phyloP scores from a whole-genome alignment of 805 yeast species.

The Wickerhamomyces bisporus region DNA sequence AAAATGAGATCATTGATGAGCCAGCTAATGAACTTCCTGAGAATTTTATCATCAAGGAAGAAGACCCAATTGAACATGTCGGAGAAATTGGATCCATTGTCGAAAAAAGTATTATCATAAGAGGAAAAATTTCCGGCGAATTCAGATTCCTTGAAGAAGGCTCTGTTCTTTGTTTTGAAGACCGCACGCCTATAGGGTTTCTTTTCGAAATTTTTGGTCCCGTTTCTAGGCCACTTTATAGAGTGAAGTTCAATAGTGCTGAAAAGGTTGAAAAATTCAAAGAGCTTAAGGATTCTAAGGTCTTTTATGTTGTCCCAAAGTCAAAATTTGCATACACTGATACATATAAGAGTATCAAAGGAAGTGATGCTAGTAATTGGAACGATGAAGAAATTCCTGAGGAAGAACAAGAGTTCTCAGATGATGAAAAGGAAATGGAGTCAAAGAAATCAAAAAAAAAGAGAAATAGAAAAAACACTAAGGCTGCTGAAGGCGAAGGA shows the following conservation, averaged over 20 bases:
- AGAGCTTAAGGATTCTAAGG: slow-evolving; percentile 48
- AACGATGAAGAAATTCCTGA: slow-evolving; percentile 92
- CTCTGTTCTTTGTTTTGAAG: slow-evolving; percentile 73
- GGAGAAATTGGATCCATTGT: slow-evolving; percentile 69
- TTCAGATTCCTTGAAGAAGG: slow-evolving; percentile 76
- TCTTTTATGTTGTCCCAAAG: slow-evolving; percentile 73
- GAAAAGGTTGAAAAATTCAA: slow-evolving; percentile 45
- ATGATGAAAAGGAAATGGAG: slow-evolving; percentile 83
- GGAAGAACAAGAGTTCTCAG: slow-evolving; percentile 92
- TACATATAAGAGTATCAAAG: slow-evolving; percentile 62
- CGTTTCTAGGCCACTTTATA: slow-evolving; percentile 72
- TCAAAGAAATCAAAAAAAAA: slow-evolving; percentile 61
- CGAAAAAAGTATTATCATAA: slow-evolving; percentile 65
- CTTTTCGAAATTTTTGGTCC: slow-evolving; percentile 89
- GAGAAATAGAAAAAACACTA: slow-evolving; percentile 31
- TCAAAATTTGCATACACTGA: slow-evolving; percentile 79
- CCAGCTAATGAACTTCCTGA: slow-evolving; percentile 62
- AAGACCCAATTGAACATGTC: slow-evolving; percentile 62
- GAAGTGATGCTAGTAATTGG: slow-evolving; percentile 92
- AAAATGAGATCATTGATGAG: slow-evolving; percentile 71
- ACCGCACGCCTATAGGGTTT: slow-evolving; percentile 66
- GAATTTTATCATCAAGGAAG: slow-evolving; percentile 52
- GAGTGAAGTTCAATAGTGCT: slow-evolving; percentile 57
- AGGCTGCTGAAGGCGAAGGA: slow-evolving; percentile 16
- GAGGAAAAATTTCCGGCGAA: slow-evolving; percentile 77